A percentile compares a stretch with the other conserved stretches of the same genome.
phyloP scores from a whole-genome alignment of 805 yeast genomes.

The Wickerhamomyces chambardii region DNA sequence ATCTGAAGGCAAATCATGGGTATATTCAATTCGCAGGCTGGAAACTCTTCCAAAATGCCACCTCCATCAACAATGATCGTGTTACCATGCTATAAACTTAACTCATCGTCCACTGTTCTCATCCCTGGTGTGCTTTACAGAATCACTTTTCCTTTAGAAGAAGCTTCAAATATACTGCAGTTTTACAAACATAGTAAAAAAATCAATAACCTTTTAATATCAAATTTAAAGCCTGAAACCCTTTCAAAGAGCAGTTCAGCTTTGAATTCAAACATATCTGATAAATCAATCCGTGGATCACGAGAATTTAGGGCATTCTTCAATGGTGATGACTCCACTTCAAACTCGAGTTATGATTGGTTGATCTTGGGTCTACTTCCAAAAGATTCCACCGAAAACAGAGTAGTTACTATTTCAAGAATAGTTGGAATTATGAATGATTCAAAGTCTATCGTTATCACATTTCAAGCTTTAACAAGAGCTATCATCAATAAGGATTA shows the following conservation, averaged over 20 bases:
- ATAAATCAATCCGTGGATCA: slow-evolving; percentile 7
- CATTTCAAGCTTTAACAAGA: slow-evolving; percentile 41
- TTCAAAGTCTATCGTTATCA: slow-evolving; percentile 31
- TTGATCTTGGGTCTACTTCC: slow-evolving; percentile 14
- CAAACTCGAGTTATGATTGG: slow-evolving; percentile 14
- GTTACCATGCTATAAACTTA: slow-evolving; percentile 13
- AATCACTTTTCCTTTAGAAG: slow-evolving; percentile 37
- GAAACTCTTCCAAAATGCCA: neutral
- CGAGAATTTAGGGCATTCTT: slow-evolving; percentile 11
- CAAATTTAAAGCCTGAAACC: slow-evolving; percentile 3
- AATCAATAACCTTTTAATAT: slow-evolving; percentile 13
- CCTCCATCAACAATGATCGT: slow-evolving; percentile 1
- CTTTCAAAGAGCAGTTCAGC: too few species aligned
- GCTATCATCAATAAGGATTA: slow-evolving; percentile 23
- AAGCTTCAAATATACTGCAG: slow-evolving; percentile 37
- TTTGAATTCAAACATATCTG: neutral
- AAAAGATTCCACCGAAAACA: slow-evolving; percentile 18
- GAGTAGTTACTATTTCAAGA: slow-evolving; percentile 26
- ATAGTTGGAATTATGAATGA: slow-evolving; percentile 38
- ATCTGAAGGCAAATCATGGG: slow-evolving; percentile 2
- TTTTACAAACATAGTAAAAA: slow-evolving; percentile 22
- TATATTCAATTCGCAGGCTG: neutral
- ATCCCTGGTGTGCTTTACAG: slow-evolving; percentile 58
- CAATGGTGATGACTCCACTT: slow-evolving; percentile 12
- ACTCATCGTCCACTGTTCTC: slow-evolving; percentile 27